Evolutionary conservation across 495 filamentous ascomycete species (phyloP).

Genomic region (Neurospora sp.): DNA sequence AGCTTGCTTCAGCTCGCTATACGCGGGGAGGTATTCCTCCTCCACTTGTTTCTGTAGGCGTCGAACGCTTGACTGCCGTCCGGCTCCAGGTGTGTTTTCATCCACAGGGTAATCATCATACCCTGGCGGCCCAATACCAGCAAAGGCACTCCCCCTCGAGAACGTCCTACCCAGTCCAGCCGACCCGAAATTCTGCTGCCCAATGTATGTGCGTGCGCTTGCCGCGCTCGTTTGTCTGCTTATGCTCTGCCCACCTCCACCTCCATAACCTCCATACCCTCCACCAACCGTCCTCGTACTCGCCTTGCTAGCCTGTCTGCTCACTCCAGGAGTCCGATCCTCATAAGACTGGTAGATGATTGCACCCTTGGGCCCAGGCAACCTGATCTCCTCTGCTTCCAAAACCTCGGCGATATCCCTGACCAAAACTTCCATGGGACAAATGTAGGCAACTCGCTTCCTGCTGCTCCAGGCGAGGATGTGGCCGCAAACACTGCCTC

Average conservation of each 20-base stretch:
- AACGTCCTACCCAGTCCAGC: neutral
- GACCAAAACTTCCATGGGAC: constrained; percentile 85
- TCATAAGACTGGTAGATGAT: neutral
- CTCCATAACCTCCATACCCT: neutral
- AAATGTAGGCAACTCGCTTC: constrained; percentile 73
- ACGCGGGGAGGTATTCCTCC: accelerated
- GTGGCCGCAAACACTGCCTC: constrained; percentile 77
- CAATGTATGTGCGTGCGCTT: neutral
- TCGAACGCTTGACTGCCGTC: neutral
- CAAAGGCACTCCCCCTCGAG: neutral
- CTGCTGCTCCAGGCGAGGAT: constrained; percentile 76
- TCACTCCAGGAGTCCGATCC: neutral
- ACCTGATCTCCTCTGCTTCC: constrained; percentile 40
- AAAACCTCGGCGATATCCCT: constrained; percentile 74
- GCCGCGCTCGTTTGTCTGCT: neutral
- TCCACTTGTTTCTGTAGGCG: neutral
- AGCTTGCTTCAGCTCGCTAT: neutral
- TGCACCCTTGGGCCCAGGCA: constrained; percentile 38
- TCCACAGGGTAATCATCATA: neutral
- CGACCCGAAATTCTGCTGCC: neutral
- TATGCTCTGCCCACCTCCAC: neutral
- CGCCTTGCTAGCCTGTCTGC: neutral
- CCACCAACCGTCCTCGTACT: neutral
- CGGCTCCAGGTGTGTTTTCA: neutral
- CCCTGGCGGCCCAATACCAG: neutral